Conservation (phyloP, 2,329 filamentous ascomycete genomes). For the Pestalotiopsis sp. region DNA sequence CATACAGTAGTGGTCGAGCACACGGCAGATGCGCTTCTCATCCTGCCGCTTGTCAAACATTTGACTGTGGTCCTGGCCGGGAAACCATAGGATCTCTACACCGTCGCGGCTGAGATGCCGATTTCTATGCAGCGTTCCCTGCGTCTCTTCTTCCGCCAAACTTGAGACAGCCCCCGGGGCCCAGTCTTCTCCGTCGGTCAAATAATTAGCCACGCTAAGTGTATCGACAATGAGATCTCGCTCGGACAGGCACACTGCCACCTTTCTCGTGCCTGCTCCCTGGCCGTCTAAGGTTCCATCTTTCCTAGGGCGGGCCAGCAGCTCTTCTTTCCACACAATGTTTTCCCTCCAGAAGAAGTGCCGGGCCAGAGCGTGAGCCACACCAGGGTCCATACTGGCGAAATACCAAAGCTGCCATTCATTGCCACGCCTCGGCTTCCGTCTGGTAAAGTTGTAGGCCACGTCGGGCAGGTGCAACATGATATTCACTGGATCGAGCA, state of each 20-base stretch:
- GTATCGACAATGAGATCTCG: conserved; percentile 68
- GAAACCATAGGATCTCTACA: conserved; percentile 62
- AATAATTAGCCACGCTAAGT: conserved; percentile 56
- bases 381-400: conserved; percentile 66
- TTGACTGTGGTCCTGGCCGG: conserved; percentile 65
- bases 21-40: conserved; percentile 26
- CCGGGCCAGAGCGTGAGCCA: conserved; percentile 63
- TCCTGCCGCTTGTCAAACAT: conserved; percentile 47
- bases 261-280: conserved; percentile 23
- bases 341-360: conserved; percentile 75
- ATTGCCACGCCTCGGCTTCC: conserved; percentile 57
- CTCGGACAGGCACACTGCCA: conserved; percentile 61
- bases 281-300: conserved; percentile 6
- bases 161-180: conserved; percentile 9
- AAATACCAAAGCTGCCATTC: conserved; percentile 74
- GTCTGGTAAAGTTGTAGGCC: conserved; percentile 69
- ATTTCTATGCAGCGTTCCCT: conserved; percentile 17
- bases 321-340: conserved; percentile 69
- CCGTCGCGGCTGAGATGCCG: conserved; percentile 33
- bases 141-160: conserved; percentile 25
- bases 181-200: conserved; percentile 42
- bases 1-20: conserved; percentile 28
- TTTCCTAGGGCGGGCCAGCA: conserved; percentile 36
- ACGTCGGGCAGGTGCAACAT: conserved; percentile 70
- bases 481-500: conserved; percentile 66